Evolutionary conservation across 1,284 basidiomycete genomes (phyloP).

Genomic region (Ceratobasidium theobromae): DNA sequence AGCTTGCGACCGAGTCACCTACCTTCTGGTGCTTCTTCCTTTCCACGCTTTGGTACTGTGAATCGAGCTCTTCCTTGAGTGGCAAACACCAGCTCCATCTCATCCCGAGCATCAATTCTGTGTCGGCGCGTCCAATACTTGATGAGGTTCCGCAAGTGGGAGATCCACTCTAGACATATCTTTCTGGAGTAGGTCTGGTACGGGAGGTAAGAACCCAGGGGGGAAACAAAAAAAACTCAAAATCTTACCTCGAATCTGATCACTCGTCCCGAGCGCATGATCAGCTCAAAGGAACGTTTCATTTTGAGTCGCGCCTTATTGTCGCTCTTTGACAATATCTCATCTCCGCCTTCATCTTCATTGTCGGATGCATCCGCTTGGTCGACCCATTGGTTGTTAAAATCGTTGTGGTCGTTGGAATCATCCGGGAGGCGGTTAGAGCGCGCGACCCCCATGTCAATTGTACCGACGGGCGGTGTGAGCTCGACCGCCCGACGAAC

Average conservation of each 20-base stretch:
- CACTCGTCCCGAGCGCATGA: slow-evolving; percentile 66
- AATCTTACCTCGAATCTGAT: slow-evolving; percentile 70
- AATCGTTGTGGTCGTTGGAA: slow-evolving; percentile 37
- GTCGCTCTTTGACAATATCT: slow-evolving; percentile 51
- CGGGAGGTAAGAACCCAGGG: slow-evolving; percentile 48
- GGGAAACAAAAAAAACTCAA: slow-evolving; percentile 36
- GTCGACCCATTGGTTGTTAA: slow-evolving; percentile 46
- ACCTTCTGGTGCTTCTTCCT: slow-evolving; percentile 25
- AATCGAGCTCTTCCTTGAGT: slow-evolving; percentile 51
- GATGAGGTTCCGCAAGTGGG: slow-evolving; percentile 64
- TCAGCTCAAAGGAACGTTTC: slow-evolving; percentile 74
- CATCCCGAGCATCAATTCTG: slow-evolving; percentile 65
- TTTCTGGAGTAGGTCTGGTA: slow-evolving; percentile 42
- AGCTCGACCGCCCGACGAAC: slow-evolving; percentile 64
- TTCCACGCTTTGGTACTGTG: slow-evolving; percentile 47
- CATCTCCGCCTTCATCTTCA: slow-evolving; percentile 68
- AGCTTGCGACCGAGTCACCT: not conserved
- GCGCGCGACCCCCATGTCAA: slow-evolving; percentile 2
- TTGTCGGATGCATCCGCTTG: slow-evolving; percentile 55
- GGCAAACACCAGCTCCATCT: slow-evolving; percentile 72
- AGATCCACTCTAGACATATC: slow-evolving; percentile 76
- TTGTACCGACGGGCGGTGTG: slow-evolving; percentile 41
- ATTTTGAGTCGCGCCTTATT: slow-evolving; percentile 54
- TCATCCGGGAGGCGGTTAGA: slow-evolving; percentile 15
- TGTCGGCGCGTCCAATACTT: slow-evolving; percentile 77